Percentiles rank a stretch among this genome's conserved stretches.
Conservation (phyloP, 495 filamentous ascomycete genomes). For the Tirmania nivea region DNA sequence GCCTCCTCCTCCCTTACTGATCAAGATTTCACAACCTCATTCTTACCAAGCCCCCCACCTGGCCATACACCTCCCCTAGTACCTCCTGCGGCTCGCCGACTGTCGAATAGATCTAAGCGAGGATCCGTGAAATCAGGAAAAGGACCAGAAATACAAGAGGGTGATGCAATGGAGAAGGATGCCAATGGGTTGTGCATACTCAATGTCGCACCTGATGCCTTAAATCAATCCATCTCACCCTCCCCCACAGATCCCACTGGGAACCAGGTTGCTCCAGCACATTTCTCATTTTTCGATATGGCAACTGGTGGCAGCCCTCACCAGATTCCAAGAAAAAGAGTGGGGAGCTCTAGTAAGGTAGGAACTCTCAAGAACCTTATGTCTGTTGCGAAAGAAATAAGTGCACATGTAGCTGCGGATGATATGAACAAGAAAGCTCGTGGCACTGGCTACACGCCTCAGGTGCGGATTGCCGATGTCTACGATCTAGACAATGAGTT, state of each 20-base stretch:
- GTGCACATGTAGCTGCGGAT: neutral
- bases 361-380: too few relatives aligned
- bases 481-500: neutral
- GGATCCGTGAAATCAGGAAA: too few relatives aligned
- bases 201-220: neutral
- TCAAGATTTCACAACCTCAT: neutral
- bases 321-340: neutral
- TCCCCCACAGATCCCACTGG: neutral
- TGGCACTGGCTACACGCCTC: neutral
- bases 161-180: too few relatives aligned
- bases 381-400: neutral
- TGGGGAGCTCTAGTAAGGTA: neutral
- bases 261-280: neutral
- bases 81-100: neutral
- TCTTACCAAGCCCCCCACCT: neutral
- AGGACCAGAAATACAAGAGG: too few relatives aligned
- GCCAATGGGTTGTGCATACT: neutral
- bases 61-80: neutral
- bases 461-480: neutral
- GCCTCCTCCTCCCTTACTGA: too few relatives aligned
- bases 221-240: neutral
- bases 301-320: neutral
- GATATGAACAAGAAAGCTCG: neutral
- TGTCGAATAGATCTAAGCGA: too few relatives aligned
- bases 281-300: neutral